These are phyloP conservation scores for Umbelopsis sp. DNA, from an alignment of 192 early-diverging fungal genomes.

Conservation along the genomic window DNA sequence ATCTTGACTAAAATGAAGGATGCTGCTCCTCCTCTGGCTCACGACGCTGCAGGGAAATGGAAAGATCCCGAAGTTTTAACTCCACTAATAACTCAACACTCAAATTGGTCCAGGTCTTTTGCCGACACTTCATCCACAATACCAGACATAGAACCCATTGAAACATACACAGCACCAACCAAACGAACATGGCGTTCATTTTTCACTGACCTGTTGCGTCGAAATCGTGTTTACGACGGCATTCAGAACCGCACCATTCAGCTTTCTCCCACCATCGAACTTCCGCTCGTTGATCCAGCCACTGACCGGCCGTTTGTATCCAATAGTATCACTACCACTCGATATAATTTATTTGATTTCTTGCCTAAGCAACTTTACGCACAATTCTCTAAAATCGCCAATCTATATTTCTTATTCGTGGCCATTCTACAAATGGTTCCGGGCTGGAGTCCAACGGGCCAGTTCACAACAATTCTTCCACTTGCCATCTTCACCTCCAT, in stretches of 20 bases:
- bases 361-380: slow-evolving; percentile 63
- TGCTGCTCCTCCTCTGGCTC: not conserved
- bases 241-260: slow-evolving; percentile 7
- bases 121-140: not conserved
- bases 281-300: slow-evolving; percentile 42
- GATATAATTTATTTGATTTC: slow-evolving; percentile 60
- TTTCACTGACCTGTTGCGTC: not conserved
- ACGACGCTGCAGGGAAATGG: not conserved
- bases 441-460: slow-evolving; percentile 75
- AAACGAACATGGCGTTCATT: not conserved
- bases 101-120: slow-evolving; percentile 4
- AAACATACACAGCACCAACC: not conserved
- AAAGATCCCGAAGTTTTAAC: not conserved
- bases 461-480: slow-evolving; percentile 77
- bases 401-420: slow-evolving; percentile 70
- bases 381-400: slow-evolving; percentile 73
- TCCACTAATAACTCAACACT: slow-evolving; percentile 10
- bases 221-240: not conserved
- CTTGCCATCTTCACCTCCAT: slow-evolving; percentile 73
- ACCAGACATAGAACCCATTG: not conserved
- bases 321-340: slow-evolving; percentile 65
- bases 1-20: not conserved
- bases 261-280: not conserved
- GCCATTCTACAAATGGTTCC: slow-evolving; percentile 61
- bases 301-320: slow-evolving; percentile 51